A percentile compares a stretch with the other conserved stretches of the same genome.
Evolutionary conservation across 495 filamentous ascomycete genomes (phyloP).

Genomic region (Penicillium verhagenii): DNA sequence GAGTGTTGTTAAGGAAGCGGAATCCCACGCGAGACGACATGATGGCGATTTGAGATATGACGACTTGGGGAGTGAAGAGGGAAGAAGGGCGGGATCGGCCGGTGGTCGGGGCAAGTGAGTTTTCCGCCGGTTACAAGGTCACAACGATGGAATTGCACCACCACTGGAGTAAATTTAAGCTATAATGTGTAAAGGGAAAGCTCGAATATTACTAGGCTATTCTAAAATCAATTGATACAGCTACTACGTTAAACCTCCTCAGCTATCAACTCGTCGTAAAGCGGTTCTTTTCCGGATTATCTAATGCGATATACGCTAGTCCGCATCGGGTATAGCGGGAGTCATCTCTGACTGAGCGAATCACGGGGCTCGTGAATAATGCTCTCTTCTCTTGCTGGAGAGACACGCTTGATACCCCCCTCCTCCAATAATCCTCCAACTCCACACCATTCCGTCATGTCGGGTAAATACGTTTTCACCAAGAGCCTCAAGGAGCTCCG

Average conservation of each 20-base stretch:
- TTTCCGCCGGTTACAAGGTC: slow-evolving; percentile 17
- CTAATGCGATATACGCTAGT: slow-evolving; percentile 27
- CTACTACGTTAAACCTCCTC: neutral
- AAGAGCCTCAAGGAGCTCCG: slow-evolving; percentile 90
- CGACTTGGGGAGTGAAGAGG: slow-evolving; percentile 17
- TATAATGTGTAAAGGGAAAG: neutral
- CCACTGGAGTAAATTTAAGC: neutral
- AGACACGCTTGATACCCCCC: slow-evolving; percentile 16
- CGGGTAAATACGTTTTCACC: slow-evolving; percentile 86
- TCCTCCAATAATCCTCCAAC: slow-evolving; percentile 1
- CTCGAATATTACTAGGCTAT: neutral
- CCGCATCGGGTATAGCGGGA: slow-evolving; percentile 15
- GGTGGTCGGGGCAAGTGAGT: slow-evolving; percentile 25
- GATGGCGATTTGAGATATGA: slow-evolving; percentile 26
- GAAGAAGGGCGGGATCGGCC: slow-evolving; percentile 24
- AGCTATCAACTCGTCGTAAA: neutral
- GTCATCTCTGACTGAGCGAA: slow-evolving; percentile 21
- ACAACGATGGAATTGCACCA: slow-evolving; percentile 6
- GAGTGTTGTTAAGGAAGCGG: slow-evolving; percentile 49
- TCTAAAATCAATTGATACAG: neutral
- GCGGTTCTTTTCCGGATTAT: slow-evolving; percentile 31
- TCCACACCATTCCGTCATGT: slow-evolving; percentile 57
- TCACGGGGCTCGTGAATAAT: slow-evolving; percentile 29
- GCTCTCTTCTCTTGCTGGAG: slow-evolving; percentile 11
- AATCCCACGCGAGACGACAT: slow-evolving; percentile 50